Evolutionary conservation across 2,329 filamentous ascomycete genomes (phyloP), one percentile per base, ranked within the genome.

Genomic region (Metarhizium anisopliae): DNA sequence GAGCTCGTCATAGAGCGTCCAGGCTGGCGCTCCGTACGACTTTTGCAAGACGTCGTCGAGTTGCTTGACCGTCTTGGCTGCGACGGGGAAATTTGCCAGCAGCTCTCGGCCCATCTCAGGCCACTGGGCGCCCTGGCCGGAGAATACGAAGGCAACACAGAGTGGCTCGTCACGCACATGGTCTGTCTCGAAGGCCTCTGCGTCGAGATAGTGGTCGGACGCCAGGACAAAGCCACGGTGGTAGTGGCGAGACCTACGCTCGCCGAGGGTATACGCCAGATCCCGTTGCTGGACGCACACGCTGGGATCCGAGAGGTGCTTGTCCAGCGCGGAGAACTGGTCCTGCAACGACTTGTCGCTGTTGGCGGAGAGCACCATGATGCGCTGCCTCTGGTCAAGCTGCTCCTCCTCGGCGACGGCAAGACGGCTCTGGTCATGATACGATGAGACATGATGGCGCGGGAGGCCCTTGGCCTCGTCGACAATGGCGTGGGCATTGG

Each of bases 291-390:
- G 66, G 59, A 1, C 61, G 56, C 50, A 25, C 25, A 25, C 25
- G 25, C 25, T 3, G 3, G 25, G 25, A 25, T 25, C 3, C 25
- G 25, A 25, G 25, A 25, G 25, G 25, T 25, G 25, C 25, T 25
- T 25, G 25, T 25, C 25, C 25, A 25, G 25, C 25, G 25, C 25
- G 3, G 25, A 25, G 25, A 25, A 25, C 25, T 25, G 25, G 4
- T 4, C 25, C 25, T 66, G 66, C 0, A 67, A 64, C 0, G 71
- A 67, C 2, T 59, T 56, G 53, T 74, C 70, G 58, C 72, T 68
- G 56, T 73, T 68, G 29, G 68, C 72, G 2, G 69, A 70, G 52
- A 76, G 60, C 6, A 73, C 70, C 58, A 76, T 80, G n/a, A 76
- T 65, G 7, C 35, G 35, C 35, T 10, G 7, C 35, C 25, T 25